phyloP scores from a whole-genome alignment of 2,329 filamentous ascomycete genomes.

The Trichoderma sp. region DNA sequence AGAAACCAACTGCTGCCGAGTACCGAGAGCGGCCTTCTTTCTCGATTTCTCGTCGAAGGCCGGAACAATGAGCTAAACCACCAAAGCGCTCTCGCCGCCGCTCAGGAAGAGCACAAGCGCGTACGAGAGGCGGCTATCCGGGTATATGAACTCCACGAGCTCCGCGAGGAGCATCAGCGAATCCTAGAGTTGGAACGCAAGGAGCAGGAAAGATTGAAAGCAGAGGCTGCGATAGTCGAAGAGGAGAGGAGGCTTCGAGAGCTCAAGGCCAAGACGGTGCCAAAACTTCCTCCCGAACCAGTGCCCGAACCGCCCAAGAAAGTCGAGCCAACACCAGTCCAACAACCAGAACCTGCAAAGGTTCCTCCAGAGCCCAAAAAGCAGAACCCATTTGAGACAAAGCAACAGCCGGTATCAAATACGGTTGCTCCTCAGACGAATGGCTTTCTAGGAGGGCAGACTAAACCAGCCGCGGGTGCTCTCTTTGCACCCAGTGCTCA shows the following conservation, averaged over 20 bases:
- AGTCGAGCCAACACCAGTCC: conserved; percentile 28
- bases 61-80: conserved; percentile 66
- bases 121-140: conserved; percentile 57
- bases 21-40: conserved; percentile 52
- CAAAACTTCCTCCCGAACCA: conserved; percentile 47
- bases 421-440: conserved; percentile 29
- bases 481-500: conserved; percentile 32
- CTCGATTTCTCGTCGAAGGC: conserved; percentile 63
- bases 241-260: conserved; percentile 54
- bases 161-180: conserved; percentile 49
- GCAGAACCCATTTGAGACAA: conserved; percentile 22
- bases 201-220: conserved; percentile 50
- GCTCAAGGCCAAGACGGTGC: conserved; percentile 50
- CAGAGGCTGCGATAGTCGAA: conserved; percentile 50
- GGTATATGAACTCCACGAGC: conserved; percentile 52
- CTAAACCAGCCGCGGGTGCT: conserved; percentile 33
- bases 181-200: conserved; percentile 50
- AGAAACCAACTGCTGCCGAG: conserved; percentile 46
- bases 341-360: conserved; percentile 19
- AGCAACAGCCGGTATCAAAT: conserved; percentile 18
- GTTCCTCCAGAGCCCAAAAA: conserved; percentile 31
- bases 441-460: conserved; percentile 32
- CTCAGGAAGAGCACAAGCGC: conserved; percentile 66
- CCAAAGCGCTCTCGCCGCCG: conserved; percentile 65
- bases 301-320: conserved; percentile 37